These are phyloP conservation scores for Ramularia collo-cygni DNA, from an alignment of 2,329 filamentous ascomycete genomes.

Conservation along the genomic window DNA sequence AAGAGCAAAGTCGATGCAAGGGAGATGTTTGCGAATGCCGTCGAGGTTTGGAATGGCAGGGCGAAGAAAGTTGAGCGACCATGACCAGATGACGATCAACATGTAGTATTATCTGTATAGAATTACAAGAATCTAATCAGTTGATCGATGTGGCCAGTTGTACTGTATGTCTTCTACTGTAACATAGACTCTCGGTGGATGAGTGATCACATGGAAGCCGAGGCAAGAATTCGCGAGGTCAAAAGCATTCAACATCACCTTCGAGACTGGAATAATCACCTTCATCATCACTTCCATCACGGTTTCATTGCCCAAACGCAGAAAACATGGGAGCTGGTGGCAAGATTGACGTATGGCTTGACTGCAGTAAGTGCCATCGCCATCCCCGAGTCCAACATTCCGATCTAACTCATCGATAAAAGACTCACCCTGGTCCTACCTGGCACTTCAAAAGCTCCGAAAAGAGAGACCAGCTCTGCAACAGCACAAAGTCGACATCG, in stretches of 20 bases:
- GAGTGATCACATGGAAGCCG: too few relatives aligned
- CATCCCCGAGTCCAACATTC: neutral
- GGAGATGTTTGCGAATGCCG: slow-evolving; percentile 64
- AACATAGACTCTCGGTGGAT: too few relatives aligned
- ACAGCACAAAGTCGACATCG: slow-evolving; percentile 12
- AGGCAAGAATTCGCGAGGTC: too few relatives aligned
- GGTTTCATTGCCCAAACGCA: too few relatives aligned
- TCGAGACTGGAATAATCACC: too few relatives aligned
- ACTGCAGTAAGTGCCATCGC: slow-evolving; percentile 49
- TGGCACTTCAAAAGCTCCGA: slow-evolving; percentile 13
- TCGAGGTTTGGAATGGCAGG: slow-evolving; percentile 31
- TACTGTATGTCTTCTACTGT: too few relatives aligned
- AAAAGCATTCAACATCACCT: too few relatives aligned
- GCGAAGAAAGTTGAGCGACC: slow-evolving; percentile 14
- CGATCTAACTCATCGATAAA: neutral
- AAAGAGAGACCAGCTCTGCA: slow-evolving; percentile 8
- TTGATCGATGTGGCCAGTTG: too few relatives aligned
- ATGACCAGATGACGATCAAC: too few relatives aligned
- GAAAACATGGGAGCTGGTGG: slow-evolving; percentile 41
- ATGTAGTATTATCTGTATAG: too few relatives aligned
- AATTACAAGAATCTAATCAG: too few relatives aligned
- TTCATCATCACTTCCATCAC: too few relatives aligned
- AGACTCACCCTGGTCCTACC: slow-evolving; percentile 10
- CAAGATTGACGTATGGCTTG: slow-evolving; percentile 60
- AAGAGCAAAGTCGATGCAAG: slow-evolving; percentile 77